A percentile compares a stretch with the other conserved stretches of the same genome.
These are phyloP conservation scores for Nemania bipapillata DNA, from an alignment of 2,329 filamentous ascomycete species.

Conservation along the genomic window DNA sequence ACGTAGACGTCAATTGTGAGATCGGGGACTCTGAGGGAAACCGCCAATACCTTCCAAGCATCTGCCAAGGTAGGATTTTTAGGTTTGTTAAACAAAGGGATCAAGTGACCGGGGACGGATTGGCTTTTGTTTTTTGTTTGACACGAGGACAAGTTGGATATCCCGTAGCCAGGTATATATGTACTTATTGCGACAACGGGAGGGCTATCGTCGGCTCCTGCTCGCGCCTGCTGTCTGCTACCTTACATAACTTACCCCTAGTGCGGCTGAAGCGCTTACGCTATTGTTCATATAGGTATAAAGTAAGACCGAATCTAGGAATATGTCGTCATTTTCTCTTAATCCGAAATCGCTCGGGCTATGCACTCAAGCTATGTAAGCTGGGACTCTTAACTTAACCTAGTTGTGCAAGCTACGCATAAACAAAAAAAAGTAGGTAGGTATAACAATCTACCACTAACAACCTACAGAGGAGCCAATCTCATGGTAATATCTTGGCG, in stretches of 20 bases:
- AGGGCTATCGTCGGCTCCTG: constrained; percentile 35
- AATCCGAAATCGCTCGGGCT: constrained; percentile 6
- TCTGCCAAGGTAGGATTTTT: background rate
- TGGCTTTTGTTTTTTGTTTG: background rate
- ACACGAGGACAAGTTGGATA: constrained; percentile 4
- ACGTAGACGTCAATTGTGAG: background rate
- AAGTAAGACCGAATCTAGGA: background rate
- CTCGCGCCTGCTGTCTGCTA: too few species aligned
- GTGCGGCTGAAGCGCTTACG: constrained; percentile 10
- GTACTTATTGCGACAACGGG: constrained; percentile 20
- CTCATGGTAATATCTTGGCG: background rate
- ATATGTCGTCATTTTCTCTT: constrained; percentile 1
- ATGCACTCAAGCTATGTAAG: background rate
- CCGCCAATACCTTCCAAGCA: background rate
- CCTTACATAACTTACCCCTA: background rate
- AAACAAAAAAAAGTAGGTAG: too few species aligned
- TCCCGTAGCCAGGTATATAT: background rate
- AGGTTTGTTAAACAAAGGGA: constrained; percentile 1
- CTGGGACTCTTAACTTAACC: background rate
- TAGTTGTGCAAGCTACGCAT: background rate
- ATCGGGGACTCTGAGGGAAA: background rate
- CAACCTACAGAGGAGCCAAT: background rate
- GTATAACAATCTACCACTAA: too few species aligned
- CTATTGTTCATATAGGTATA: background rate
- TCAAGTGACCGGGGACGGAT: constrained; percentile 7